Evolutionary conservation across 2,329 filamentous ascomycete genomes (phyloP), one percentile per base, ranked within the genome.

Genomic region (Sclerotinia subarctica): DNA sequence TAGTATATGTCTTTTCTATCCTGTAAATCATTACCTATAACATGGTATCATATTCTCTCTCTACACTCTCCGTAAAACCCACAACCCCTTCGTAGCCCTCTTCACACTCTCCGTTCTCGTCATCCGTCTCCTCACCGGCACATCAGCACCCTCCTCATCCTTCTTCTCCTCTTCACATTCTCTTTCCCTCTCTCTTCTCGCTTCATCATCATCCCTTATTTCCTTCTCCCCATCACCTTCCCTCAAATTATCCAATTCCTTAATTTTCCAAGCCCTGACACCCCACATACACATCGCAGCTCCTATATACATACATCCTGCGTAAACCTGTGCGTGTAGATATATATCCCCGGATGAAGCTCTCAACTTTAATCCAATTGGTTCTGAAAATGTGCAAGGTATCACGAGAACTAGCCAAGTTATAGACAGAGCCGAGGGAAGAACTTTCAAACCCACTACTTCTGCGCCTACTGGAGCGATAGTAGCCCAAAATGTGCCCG

Each of bases 391-490:
- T 0, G 89, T 92, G 17, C 86, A 86, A 0, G 91, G 92, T 13
- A 93, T 76, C 6, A 90, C 86, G 21, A 94, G 82, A 7, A 88
- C 81, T 35, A 94, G 75, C 91, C 91, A 94, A 26, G 88, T 84
- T 24, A 94, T 82, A 65, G 87, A 91, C 51, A 94, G 78, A 73
- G 86, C 87, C 17, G 89, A 86, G 0, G 91, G 89, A 2, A 94
- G 82, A 53, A 90, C 80, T 68, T 84, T 84, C 5, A 94, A 77
- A 0, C 91, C 91, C 42, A 94, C 86, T 1, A 94, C 86, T 77
- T 94, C 91, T 3, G 89, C 89, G 6, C 85, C 85, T 8, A 68
- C 60, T 3, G 67, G 67, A n/a, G 42, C 67, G n/a, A 66, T 26
- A 2, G 67, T 68, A n/a, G 67, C 67, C 67, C 67, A 68, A 56